Evolutionary conservation across 306 rosid genomes (phyloP), one percentile per base, ranked within the genome.

Genomic region (Ormosia semicastrata): DNA sequence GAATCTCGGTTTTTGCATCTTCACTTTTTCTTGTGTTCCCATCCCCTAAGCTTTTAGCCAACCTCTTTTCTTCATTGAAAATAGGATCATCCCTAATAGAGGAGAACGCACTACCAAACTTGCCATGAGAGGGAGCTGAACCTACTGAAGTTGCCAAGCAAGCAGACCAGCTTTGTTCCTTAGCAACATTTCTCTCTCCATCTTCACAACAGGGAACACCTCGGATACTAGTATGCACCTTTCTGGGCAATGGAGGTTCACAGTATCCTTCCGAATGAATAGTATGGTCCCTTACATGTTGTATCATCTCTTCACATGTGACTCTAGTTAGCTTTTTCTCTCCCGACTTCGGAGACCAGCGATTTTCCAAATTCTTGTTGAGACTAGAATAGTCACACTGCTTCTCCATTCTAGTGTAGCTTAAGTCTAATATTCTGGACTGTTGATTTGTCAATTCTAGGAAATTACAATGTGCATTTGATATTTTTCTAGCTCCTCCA

Each of bases 1-100:
- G 87, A 77, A 94, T 94, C 86, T 89, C 91, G 15, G 87, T 79
- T 87, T 94, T 94, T 17, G 86, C 82, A 46, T 86, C 89, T 62
- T 83, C 86, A 34, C 39, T 56, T n/a, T 77, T 80, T 66, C 68
- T 68, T 1, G 66, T 71, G 56, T 78, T 77, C 63, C 69, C 76
- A 58, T 83, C 65, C 49, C 70, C 54, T 8, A 4, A 56, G 54
- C 41, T 81, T 71, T 67, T 80, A 57, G 65, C 80, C 18, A 73
- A 49, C 32, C 79, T 65, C 41, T 54, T 71, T 12, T 66, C 85
- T 69, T 59, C 58, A 57, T 67, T 50, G 40, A 58, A 44, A 76
- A n/a, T 14, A 76, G 6, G 83, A 56, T 59, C 62, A 46, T 80
- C 57, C 67, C 79, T 77, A 47, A 77, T 24, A 29, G 87, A 66